A percentile compares a stretch with the other conserved stretches of the same genome.
Evolutionary conservation across 202 grass and related monocot genomes (phyloP).

Genomic region (Carex arenaria): DNA sequence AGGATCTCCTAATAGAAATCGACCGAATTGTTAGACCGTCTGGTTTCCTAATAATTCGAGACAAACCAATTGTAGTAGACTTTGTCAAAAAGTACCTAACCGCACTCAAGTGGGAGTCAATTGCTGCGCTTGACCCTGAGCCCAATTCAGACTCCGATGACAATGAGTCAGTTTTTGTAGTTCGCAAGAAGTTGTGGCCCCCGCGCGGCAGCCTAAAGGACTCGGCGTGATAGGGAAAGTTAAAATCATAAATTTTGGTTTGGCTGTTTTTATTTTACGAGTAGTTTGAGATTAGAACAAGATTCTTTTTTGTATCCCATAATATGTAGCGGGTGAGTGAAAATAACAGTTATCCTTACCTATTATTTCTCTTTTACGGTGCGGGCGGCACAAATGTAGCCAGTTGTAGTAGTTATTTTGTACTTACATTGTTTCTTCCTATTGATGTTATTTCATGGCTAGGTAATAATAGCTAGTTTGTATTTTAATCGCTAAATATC

Average conservation of each 20-base stretch:
- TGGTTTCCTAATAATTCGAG: slow-evolving; percentile 82
- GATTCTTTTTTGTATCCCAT: neutral
- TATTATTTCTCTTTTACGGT: slow-evolving; percentile 18
- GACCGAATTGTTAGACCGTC: slow-evolving; percentile 80
- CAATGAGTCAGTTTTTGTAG: slow-evolving; percentile 64
- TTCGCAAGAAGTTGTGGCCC: slow-evolving; percentile 73
- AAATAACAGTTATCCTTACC: slow-evolving; percentile 10
- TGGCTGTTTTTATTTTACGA: neutral
- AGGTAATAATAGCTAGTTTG: slow-evolving; percentile 20
- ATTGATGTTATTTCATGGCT: slow-evolving; percentile 18
- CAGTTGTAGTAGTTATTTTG: slow-evolving; percentile 14
- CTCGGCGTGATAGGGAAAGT: slow-evolving; percentile 30
- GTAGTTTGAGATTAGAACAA: slow-evolving; percentile 19
- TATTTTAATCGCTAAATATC: neutral
- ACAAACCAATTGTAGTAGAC: slow-evolving; percentile 46
- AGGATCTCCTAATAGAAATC: slow-evolving; percentile 95
- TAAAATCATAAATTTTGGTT: slow-evolving; percentile 25
- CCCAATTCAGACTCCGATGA: slow-evolving; percentile 60
- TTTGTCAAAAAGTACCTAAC: slow-evolving; percentile 83
- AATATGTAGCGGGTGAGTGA: neutral
- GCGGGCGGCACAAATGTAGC: slow-evolving; percentile 4
- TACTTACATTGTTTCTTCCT: slow-evolving; percentile 10
- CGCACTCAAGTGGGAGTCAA: slow-evolving; percentile 66
- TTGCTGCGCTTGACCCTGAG: slow-evolving; percentile 60
- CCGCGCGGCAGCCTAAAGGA: slow-evolving; percentile 36